Base-by-base conservation (phyloP, 2,329 filamentous ascomycete species). In the Hypomyces perniciosus region DNA sequence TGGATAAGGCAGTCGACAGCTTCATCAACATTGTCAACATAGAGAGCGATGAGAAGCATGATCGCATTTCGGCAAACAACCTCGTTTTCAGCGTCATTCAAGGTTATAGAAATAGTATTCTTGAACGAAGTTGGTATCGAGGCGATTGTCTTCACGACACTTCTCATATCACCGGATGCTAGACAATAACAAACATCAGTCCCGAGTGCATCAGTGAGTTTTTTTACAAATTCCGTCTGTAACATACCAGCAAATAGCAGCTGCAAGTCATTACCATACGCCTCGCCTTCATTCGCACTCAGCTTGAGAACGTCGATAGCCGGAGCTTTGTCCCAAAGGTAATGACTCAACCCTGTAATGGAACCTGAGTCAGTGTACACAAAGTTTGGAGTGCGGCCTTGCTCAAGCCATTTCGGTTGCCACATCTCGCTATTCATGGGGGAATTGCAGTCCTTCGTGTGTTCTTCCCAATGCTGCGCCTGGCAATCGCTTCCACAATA, bases 1-100 rank as follows among this genome's bases (percentile, higher is more conserved):
- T 57, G 53, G 5, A 57, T 52, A n/a, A 57, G 55, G 43, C 45
- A 52, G 30, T 55, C 53, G 2, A 53, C 45, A 4, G 55, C 55
- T 6, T 39, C 41, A 8, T 52, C 38, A 12, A 33, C 30, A 26
- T 55, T 38, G 8, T 44, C 30, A 7, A 54, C 50, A 4, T 44
- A 8, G 20, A 54, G 38, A 13, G 42, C 34, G 10, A 38, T 38
- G 35, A 38, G 35, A 6, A 38, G 8, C 12, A 38, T 38, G 35
- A 38, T 20, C n/a, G 20, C 35, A 9, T 38, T 38, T 20, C 35
- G 35, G 2, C 12, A 12, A 12, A n/a, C 35, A 38, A 38, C 20
- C 12, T 38, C 35, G 35, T 12, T 38, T n/a, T 38, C 35, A 6
- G 6, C 20, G 35, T 38, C 35, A 8, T 38, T 38, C 35, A 38